Conservation (phyloP, 176 grass and related monocot genomes). For the Aechmea fasciata region DNA sequence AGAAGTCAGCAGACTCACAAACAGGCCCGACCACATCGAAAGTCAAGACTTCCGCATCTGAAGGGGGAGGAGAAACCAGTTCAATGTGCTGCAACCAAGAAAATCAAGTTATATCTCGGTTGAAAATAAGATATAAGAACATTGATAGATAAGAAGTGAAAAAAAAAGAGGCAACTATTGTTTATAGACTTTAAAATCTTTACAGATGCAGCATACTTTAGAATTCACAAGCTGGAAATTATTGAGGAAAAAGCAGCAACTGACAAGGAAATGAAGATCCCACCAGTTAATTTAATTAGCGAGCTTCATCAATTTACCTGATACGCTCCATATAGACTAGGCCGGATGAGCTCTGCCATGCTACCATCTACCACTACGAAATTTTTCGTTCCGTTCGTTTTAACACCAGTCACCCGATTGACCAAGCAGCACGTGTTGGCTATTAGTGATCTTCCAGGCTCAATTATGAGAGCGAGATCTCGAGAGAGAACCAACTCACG, state of each 20-base stretch:
- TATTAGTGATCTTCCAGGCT: slow-evolving; percentile 92
- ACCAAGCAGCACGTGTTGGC: slow-evolving; percentile 92
- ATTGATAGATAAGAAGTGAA: no score
- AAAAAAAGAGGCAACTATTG: neutral
- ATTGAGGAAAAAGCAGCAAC: neutral
- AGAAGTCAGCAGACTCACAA: slow-evolving; percentile 97
- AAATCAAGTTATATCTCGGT: slow-evolving; percentile 2
- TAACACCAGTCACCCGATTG: slow-evolving; percentile 84
- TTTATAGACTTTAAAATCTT: neutral
- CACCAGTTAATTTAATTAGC: neutral
- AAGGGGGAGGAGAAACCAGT: slow-evolving; percentile 53
- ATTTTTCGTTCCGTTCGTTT: slow-evolving; percentile 94
- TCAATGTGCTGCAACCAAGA: slow-evolving; percentile 62
- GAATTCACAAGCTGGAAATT: neutral
- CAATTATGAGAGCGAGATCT: slow-evolving; percentile 87
- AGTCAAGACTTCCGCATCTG: slow-evolving; percentile 42
- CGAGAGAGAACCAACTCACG: slow-evolving; percentile 79
- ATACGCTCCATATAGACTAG: slow-evolving; percentile 95
- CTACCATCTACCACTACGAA: slow-evolving; percentile 93
- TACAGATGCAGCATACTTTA: neutral
- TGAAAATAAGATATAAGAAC: neutral
- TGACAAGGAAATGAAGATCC: neutral
- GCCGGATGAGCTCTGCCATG: slow-evolving; percentile 99
- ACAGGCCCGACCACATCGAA: slow-evolving; percentile 97
- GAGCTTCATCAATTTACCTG: slow-evolving; percentile 34